Evolutionary conservation across 805 yeast species (phyloP), one percentile per base, ranked within the genome.

Genomic region (Dipodascus geniculatus): DNA sequence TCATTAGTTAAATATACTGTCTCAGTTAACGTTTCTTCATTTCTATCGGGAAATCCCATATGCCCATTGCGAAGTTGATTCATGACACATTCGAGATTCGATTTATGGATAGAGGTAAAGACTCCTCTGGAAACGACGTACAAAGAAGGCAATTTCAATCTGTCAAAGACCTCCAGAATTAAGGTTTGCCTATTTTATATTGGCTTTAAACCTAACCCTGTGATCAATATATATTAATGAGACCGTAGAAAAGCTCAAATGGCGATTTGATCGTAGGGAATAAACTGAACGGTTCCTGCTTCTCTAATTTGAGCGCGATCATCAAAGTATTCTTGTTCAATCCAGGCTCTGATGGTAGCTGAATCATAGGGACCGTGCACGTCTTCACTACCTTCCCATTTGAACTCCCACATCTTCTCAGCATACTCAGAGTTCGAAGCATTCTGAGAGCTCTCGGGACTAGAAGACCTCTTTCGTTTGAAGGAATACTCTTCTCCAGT

Each of bases 291-390:
- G 2, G 49, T 22, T 14, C 67, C 66, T 4, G 61, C 50, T 53
- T 59, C 66, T 47, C 77, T 63, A 0, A 75, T 77, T 53, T 65
- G 67, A 0, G 72, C 83, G 6, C 65, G 67, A 51, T 71, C 64
- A 14, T 77, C 72, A 57, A 80, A 80, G 59, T 80, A 77, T 33
- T 66, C 67, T 20, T 63, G 49, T 48, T 55, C 55, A 4, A 63
- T 72, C 85, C 83, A 81, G 55, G 72, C 71, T 1, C 52, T 55
- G 74, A 80, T 79, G 57, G 78, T 80, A 50, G 68, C 67, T 1
- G 67, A 56, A 0, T 77, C 63, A 60, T 68, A 77, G 0, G 83
- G 82, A 0, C 85, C 85, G 58, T 77, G 70, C 0, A 81, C 60
- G 28, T 69, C 73, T 1, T 66, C 69, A 68, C 65, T 64, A 0